These are phyloP conservation scores for Nicotiana tomentosiformis DNA, from an alignment of 257 asterid genomes.

Conservation along the genomic window DNA sequence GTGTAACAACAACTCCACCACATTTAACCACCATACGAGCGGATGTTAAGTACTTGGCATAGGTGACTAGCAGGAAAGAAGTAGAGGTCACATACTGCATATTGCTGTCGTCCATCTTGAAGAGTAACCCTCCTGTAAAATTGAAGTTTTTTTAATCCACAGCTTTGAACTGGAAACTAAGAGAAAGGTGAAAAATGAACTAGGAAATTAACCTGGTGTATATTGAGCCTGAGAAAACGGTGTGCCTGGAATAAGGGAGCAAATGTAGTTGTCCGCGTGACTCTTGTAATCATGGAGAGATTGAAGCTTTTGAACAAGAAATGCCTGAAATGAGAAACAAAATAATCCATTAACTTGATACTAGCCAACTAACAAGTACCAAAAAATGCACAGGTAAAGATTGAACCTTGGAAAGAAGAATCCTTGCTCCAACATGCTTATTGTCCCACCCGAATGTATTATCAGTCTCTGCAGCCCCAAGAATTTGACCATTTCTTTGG, in stretches of 20 bases:
- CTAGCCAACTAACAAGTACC: not conserved
- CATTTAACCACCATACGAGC: conserved; percentile 62
- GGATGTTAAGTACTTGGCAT: conserved; percentile 84
- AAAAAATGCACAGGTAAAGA: not conserved
- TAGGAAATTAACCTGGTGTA: conserved; percentile 56
- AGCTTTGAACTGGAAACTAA: not conserved
- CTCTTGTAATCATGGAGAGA: conserved; percentile 88
- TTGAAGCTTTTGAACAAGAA: conserved; percentile 77
- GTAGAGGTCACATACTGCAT: conserved; percentile 94
- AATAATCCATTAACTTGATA: not conserved
- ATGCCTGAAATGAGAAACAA: conserved; percentile 47
- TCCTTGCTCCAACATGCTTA: conserved; percentile 95
- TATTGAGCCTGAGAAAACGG: conserved; percentile 64
- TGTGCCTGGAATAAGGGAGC: conserved; percentile 84
- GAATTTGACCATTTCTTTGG: conserved; percentile 78
- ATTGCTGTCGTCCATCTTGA: conserved; percentile 86
- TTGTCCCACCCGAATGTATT: conserved; percentile 97
- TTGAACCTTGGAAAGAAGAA: conserved; percentile 82
- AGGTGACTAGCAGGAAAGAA: conserved; percentile 66
- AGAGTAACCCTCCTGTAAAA: conserved; percentile 75
- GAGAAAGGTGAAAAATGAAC: not conserved
- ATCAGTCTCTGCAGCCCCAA: conserved; percentile 88
- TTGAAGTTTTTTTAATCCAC: not conserved
- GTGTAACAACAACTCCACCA: conserved; percentile 62
- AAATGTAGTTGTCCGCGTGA: conserved; percentile 88